These are phyloP conservation scores for Xerocomus nothofagi DNA, from an alignment of 1,284 basidiomycete species.

Conservation along the genomic window DNA sequence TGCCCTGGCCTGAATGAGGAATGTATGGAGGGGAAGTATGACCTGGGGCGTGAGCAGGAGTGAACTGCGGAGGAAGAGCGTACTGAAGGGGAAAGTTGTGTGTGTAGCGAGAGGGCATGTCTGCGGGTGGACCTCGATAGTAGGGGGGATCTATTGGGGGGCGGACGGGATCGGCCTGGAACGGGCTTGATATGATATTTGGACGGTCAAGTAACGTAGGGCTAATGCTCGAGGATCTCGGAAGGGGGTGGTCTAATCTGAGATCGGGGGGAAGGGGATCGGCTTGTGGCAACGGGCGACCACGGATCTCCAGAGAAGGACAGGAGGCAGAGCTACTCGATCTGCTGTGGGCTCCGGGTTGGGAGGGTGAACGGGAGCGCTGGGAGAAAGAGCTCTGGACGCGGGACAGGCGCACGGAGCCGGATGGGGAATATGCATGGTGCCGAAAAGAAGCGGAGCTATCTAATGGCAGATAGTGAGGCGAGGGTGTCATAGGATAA, in stretches of 20 bases:
- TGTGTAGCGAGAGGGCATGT: conserved; percentile 26
- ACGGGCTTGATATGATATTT: conserved; percentile 12
- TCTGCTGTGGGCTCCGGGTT: conserved; percentile 43
- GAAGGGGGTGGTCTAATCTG: conserved; percentile 25
- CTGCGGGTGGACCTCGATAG: conserved; percentile 19
- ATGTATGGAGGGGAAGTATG: conserved; percentile 33
- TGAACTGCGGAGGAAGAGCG: conserved; percentile 27
- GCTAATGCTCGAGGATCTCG: conserved; percentile 21
- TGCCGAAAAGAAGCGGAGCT: conserved; percentile 30
- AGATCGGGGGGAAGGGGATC: conserved; percentile 23
- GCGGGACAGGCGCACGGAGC: conserved; percentile 34
- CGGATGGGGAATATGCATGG: conserved; percentile 25
- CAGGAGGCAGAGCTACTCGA: conserved; percentile 46
- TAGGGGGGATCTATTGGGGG: conserved; percentile 18
- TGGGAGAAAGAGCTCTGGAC: conserved; percentile 37
- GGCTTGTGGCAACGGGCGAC: conserved; percentile 30
- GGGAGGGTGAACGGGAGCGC: conserved; percentile 33
- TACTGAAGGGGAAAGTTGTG: conserved; percentile 25
- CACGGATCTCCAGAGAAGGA: conserved; percentile 39
- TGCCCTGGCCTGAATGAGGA: conserved; percentile 29
- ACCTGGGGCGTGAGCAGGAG: conserved; percentile 22
- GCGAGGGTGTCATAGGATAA: not conserved
- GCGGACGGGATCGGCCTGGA: conserved; percentile 17
- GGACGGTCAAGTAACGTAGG: conserved; percentile 21
- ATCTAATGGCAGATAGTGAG: conserved; percentile 20